These are phyloP conservation scores for Ascoidea asiatica DNA, from an alignment of 805 yeast species.

Conservation along the genomic window DNA sequence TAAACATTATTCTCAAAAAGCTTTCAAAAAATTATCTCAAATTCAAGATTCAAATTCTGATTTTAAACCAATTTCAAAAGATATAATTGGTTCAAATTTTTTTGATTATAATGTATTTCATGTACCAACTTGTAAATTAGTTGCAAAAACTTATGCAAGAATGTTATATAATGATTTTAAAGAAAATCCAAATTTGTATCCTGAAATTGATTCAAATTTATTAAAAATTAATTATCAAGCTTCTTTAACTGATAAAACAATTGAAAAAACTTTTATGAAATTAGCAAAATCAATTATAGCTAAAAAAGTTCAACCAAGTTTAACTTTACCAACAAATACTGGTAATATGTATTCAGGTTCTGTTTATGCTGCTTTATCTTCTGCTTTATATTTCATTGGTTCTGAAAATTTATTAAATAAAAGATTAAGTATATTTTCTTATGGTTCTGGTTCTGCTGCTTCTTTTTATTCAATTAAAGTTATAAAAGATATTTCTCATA, in stretches of 20 bases:
- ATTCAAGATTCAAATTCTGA: conserved; percentile 13
- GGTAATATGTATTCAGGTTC: conserved; percentile 98
- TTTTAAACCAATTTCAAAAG: conserved; percentile 29
- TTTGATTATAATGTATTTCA: conserved; percentile 96
- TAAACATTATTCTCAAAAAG: conserved; percentile 67
- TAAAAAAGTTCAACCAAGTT: conserved; percentile 64
- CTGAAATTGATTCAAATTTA: conserved; percentile 35
- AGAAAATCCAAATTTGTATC: conserved; percentile 49
- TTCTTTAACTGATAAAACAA: conserved; percentile 62
- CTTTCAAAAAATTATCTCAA: conserved; percentile 32
- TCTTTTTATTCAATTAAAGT: conserved; percentile 72
- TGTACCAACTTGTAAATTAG: conserved; percentile 95
- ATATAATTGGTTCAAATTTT: conserved; percentile 51
- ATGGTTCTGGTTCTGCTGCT: conserved; percentile 96
- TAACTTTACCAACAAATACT: conserved; percentile 85
- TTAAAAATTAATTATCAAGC: conserved; percentile 55
- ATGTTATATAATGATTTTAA: conserved; percentile 78
- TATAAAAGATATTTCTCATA: conserved; percentile 64
- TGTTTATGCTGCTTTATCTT: conserved; percentile 74
- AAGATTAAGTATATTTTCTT: conserved; percentile 87
- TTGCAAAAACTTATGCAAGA: conserved; percentile 85
- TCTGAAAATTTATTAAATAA: conserved; percentile 63
- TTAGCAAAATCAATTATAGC: conserved; percentile 53
- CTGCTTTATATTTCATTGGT: conserved; percentile 65
- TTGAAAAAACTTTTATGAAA: conserved; percentile 81